Conservation (phyloP, 495 filamentous ascomycete genomes). For the Penicillium subrubescens region DNA sequence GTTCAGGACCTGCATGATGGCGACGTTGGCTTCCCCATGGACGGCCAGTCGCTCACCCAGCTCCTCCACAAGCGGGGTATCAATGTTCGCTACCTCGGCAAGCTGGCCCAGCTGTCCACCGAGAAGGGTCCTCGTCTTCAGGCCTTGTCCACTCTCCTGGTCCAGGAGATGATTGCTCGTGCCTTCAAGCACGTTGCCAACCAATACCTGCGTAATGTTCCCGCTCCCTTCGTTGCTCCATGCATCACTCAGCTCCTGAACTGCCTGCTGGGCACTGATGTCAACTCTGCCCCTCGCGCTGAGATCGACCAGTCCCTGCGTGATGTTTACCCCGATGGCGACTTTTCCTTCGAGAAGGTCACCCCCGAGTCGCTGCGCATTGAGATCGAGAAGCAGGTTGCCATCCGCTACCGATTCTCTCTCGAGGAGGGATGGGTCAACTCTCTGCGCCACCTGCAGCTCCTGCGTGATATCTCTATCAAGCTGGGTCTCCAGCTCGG, state of each 20-base stretch:
- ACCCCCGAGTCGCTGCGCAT: conserved; percentile 69
- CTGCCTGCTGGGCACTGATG: conserved; percentile 78
- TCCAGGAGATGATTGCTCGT: conserved; percentile 92
- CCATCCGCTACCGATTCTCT: conserved; percentile 73
- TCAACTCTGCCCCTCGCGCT: conserved; percentile 75
- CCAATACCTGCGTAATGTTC: conserved; percentile 77
- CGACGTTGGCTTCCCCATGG: conserved; percentile 97
- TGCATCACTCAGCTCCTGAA: conserved; percentile 90
- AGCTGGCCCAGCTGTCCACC: conserved; percentile 68
- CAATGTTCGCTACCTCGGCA: conserved; percentile 94
- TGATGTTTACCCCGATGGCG: conserved; percentile 76
- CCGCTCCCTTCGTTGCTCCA: conserved; percentile 70
- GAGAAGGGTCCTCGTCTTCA: conserved; percentile 69
- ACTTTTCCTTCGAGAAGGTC: conserved; percentile 76
- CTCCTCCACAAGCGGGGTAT: conserved; percentile 96
- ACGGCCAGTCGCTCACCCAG: conserved; percentile 84
- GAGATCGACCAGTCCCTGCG: conserved; percentile 75
- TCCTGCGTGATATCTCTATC: conserved; percentile 85
- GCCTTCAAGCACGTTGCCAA: conserved; percentile 91
- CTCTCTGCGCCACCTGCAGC: conserved; percentile 71
- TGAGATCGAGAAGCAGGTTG: conserved; percentile 72
- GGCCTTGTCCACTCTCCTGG: conserved; percentile 71
- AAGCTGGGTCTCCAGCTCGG: conserved; percentile 91
- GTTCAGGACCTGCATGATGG: conserved; percentile 85
- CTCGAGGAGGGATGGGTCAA: conserved; percentile 67